Evolutionary conservation across 192 early-diverging fungal genomes (phyloP), one percentile per base, ranked within the genome.

Genomic region (Entomortierella chlamydospora): DNA sequence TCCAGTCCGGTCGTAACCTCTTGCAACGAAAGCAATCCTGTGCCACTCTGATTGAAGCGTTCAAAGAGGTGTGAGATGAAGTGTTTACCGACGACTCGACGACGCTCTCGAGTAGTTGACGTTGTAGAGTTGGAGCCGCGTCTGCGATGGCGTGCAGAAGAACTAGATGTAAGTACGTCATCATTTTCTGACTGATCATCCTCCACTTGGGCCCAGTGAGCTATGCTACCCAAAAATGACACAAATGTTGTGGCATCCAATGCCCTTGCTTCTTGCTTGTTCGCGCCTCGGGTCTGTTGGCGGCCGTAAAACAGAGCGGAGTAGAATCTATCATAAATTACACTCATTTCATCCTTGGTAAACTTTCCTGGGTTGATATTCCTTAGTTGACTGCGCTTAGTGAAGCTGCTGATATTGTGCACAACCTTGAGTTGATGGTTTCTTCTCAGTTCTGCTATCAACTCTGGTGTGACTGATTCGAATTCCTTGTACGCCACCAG

Each of bases 311-410:
- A 92, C 31, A 93, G 77, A 1, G 95, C 94, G 52, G 84, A 90
- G 81, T 92, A 97, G 86, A 89, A 97, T 37, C 91, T 84, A 82
- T 98, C 96, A 71, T 95, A 97, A n/a, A 98, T 82, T 39, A 94
- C 85, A 29, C 93, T 85, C 34, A 97, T 87, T 70, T 98, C 90
- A 49, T 95, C 93, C 72, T 95, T 94, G 65, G 87, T 90, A 66
- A 98, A 98, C 41, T 88, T 88, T 55, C 88, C 87, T 13, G 87
- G 88, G 22, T 89, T 83, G 33, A 98, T 84, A 70, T 94, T 94
- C 31, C 96, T 89, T 59, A 97, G 86, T n/a, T 92, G 87, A 7
- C 91, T 91, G 67, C 95, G 93, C 69, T 98, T 98, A 0, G 95
- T 93, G 70, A 95, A 98, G 60, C 91, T 90, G 84, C 96, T 93